phyloP scores from a whole-genome alignment of 2,329 filamentous ascomycete genomes.

The Cordyceps cateniannulata region DNA sequence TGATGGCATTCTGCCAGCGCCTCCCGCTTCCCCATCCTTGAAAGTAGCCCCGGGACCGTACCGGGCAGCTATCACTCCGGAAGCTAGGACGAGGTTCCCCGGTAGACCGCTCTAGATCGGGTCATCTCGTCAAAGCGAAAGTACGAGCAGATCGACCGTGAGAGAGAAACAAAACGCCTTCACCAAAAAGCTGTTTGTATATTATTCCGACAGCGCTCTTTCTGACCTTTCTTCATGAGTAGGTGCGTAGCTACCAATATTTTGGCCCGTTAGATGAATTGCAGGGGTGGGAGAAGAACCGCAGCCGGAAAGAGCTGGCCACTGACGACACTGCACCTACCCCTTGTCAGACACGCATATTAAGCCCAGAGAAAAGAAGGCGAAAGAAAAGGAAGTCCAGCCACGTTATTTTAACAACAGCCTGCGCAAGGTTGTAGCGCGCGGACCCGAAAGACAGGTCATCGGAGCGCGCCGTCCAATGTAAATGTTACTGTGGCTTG shows the following conservation, averaged over 20 bases:
- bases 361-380: background rate
- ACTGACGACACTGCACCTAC: background rate
- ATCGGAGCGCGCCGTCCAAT: background rate
- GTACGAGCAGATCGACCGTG: background rate
- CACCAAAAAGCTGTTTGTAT: background rate
- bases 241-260: background rate
- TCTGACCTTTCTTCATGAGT: background rate
- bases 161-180: background rate
- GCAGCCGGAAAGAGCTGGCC: no score
- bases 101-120: background rate
- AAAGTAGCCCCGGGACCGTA: background rate
- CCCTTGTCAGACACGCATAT: background rate
- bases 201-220: background rate
- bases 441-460: slow-evolving; percentile 7
- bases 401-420: background rate
- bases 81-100: background rate
- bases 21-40: background rate
- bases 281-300: background rate
- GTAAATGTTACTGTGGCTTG: background rate
- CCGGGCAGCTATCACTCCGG: background rate
- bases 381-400: background rate
- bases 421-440: background rate
- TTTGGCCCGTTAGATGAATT: background rate
- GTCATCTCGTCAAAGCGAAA: background rate
- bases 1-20: background rate